Base-by-base conservation (phyloP, 2,329 filamentous ascomycete species). In the Thielaviopsis musarum region DNA sequence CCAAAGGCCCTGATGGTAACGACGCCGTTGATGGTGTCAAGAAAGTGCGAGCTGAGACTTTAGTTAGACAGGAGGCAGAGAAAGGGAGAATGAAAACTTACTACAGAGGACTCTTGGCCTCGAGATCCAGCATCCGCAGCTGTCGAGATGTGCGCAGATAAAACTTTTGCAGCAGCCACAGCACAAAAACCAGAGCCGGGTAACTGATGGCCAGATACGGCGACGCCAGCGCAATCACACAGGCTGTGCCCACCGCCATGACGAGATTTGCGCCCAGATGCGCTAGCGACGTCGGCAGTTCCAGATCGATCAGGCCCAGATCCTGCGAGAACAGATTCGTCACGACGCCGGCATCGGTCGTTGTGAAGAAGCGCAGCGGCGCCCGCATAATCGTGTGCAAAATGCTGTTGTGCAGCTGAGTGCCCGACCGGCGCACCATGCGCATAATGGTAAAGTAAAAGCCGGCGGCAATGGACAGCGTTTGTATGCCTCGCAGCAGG, bases 131-230 rank as follows among this genome's bases (percentile, higher is more conserved):
- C 21, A 82, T 72, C 55, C 81, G 74, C 7, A 85, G 66, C 65
- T 84, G 81, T 0, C 80, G 70, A 0, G 80, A 83, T 0, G 81
- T 84, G 0, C 77, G 72, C 1, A 84, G 71, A 63, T 84, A 84
- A 55, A 81, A 73, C 57, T 72, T 76, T 62, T 83, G 80, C 0
- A 83, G 67, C 1, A 71, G 61, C 59, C 75, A 83, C 0, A 82
- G 62, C 0, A 75, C 62, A 0, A 65, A 67, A 9, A 74, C 61
- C 2, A 82, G 64, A 2, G 78, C 67, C 0, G 80, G 80, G 60
- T 82, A 78, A 0, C 71, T 70, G 22, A 77, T 70, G 0, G 74
- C 73, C 0, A 79, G 69, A 58, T 74, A 79, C 61, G 65, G 74
- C 63, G 63, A 74, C 62, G 64, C 65, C 0, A 67, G 66, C 0